A percentile compares a stretch with the other conserved stretches of the same genome.
Evolutionary conservation across 805 yeast species (phyloP).

Genomic region (Nakazawaea pomicola): DNA sequence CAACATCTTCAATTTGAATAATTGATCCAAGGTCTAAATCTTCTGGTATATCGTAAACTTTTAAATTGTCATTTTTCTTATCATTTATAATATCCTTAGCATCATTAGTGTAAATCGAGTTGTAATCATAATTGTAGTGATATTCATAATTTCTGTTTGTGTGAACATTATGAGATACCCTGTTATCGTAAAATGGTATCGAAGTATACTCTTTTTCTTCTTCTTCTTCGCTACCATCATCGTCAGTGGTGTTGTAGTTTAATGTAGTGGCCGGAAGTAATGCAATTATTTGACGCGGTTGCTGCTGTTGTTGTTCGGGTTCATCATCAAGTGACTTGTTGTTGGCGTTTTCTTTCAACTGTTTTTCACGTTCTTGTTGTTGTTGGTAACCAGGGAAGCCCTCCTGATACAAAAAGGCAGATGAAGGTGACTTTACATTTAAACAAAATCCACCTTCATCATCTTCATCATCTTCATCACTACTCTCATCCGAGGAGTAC

Average conservation of each 20-base stretch:
- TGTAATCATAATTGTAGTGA: constrained; percentile 60
- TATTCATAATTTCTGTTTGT: constrained; percentile 73
- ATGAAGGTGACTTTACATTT: constrained; percentile 38
- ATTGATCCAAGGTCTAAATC: constrained; percentile 26
- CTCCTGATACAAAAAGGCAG: constrained; percentile 23
- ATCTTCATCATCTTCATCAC: constrained; percentile 46
- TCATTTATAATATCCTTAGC: constrained; percentile 15
- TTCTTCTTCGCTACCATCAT: constrained; percentile 49
- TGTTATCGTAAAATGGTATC: constrained; percentile 31
- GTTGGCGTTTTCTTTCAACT: constrained; percentile 17
- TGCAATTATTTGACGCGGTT: constrained; percentile 65
- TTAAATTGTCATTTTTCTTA: constrained; percentile 18
- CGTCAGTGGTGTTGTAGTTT: constrained; percentile 65
- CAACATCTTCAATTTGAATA: constrained; percentile 24
- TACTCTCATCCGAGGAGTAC: too few relatives aligned
- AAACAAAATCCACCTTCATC: constrained; percentile 70
- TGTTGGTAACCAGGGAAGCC: constrained; percentile 11
- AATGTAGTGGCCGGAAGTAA: constrained; percentile 82
- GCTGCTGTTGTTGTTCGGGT: too few relatives aligned
- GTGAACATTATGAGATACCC: constrained; percentile 67
- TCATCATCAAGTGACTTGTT: constrained; percentile 21
- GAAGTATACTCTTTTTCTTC: constrained; percentile 27
- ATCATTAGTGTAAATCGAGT: constrained; percentile 63
- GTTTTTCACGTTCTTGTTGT: neutral
- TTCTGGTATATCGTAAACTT: constrained; percentile 35